Evolutionary conservation across 2,329 filamentous ascomycete genomes (phyloP).

Genomic region (Xylariales sp.): DNA sequence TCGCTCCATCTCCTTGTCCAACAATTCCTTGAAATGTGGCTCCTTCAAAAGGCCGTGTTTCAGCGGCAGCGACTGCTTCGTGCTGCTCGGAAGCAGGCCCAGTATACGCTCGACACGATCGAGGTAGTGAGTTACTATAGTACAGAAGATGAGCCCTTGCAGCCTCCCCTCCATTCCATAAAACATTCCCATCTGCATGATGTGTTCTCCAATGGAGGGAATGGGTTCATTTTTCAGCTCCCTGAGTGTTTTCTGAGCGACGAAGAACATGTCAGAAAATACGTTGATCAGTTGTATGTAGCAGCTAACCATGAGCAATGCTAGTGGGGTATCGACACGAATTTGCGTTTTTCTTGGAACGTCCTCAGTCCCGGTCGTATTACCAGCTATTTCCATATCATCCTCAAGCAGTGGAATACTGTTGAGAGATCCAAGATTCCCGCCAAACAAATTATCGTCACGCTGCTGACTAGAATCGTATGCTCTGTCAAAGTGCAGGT

Average conservation of each 20-base stretch:
- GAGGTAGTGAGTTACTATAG: slow-evolving; percentile 12
- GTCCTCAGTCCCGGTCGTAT: neutral
- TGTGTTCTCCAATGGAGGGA: neutral
- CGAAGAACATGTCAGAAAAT: slow-evolving; percentile 12
- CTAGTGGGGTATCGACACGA: slow-evolving; percentile 9
- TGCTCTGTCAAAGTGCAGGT: too few relatives aligned
- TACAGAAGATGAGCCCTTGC: slow-evolving; percentile 13
- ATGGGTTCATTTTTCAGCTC: neutral
- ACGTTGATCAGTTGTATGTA: slow-evolving; percentile 14
- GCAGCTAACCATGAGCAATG: slow-evolving; percentile 13
- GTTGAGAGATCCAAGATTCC: too few relatives aligned
- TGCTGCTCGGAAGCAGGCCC: slow-evolving; percentile 9
- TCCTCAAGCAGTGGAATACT: neutral
- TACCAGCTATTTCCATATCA: neutral
- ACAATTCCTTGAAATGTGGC: neutral
- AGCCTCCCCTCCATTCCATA: slow-evolving; percentile 13
- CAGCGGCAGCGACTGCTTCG: neutral
- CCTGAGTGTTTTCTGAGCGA: slow-evolving; percentile 7
- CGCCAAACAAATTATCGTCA: too few relatives aligned
- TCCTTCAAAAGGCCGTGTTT: neutral
- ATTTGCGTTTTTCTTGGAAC: slow-evolving; percentile 1
- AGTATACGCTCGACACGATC: slow-evolving; percentile 14
- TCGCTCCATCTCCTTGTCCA: neutral
- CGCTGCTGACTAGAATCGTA: too few relatives aligned
- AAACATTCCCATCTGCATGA: slow-evolving; percentile 12